phyloP scores from a whole-genome alignment of 2,329 filamentous ascomycete species.

The Colletotrichum lindemuthianum region DNA sequence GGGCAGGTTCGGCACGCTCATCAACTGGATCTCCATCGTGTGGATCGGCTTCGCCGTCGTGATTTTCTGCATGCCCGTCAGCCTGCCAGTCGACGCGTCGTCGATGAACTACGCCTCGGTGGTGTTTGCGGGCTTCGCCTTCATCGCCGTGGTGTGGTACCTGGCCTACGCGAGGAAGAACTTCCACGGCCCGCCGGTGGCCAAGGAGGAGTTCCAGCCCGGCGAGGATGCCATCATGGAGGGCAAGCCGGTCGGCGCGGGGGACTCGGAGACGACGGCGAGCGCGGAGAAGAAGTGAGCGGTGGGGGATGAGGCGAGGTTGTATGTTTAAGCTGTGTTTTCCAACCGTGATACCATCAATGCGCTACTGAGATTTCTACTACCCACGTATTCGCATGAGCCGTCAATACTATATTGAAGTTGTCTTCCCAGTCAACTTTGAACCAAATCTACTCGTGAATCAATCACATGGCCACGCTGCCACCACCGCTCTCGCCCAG shows the following conservation, averaged over 20 bases:
- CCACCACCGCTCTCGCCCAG: too few relatives aligned
- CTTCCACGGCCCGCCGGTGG: constrained; percentile 67
- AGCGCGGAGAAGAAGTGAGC: constrained; percentile 31
- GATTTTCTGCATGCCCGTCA: constrained; percentile 80
- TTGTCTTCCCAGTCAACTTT: too few relatives aligned
- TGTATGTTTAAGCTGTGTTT: background rate
- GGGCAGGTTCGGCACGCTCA: constrained; percentile 72
- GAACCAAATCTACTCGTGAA: too few relatives aligned
- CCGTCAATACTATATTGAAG: background rate
- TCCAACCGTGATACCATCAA: background rate
- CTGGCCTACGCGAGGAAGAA: constrained; percentile 69
- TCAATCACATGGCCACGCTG: too few relatives aligned
- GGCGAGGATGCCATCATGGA: constrained; percentile 33
- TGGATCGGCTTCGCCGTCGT: constrained; percentile 78
- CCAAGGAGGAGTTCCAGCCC: constrained; percentile 40
- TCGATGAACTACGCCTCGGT: constrained; percentile 75
- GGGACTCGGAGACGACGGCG: constrained; percentile 26
- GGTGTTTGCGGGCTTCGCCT: constrained; percentile 71
- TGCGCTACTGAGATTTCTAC: background rate
- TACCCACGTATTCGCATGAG: background rate
- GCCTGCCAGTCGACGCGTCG: constrained; percentile 63
- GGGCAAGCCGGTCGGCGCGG: constrained; percentile 14
- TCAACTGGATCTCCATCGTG: constrained; percentile 74
- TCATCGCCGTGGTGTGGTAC: constrained; percentile 71
- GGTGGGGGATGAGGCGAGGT: background rate